phyloP scores from a whole-genome alignment of 2,329 filamentous ascomycete genomes.

The Stagonosporopsis rhizophila region DNA sequence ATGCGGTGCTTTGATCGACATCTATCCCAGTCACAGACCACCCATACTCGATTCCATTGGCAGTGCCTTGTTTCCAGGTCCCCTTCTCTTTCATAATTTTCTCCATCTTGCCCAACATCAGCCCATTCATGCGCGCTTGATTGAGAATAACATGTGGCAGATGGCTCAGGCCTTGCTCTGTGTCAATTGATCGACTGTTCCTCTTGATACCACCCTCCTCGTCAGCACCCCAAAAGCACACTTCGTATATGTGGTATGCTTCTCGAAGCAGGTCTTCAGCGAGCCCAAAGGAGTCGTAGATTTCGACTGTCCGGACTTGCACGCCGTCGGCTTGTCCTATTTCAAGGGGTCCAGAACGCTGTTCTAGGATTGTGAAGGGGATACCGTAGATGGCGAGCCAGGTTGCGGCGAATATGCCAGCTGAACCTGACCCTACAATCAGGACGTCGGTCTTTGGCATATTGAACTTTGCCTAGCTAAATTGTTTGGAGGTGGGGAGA shows the following conservation, averaged over 20 bases:
- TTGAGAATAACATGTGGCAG: slow-evolving; percentile 74
- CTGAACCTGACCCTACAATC: slow-evolving; percentile 68
- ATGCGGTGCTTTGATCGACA: slow-evolving; percentile 55
- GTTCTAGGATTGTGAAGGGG: slow-evolving; percentile 65
- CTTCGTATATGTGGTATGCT: slow-evolving; percentile 71
- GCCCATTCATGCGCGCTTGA: slow-evolving; percentile 71
- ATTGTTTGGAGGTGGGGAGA: not conserved
- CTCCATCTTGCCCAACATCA: slow-evolving; percentile 63
- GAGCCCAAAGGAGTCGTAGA: slow-evolving; percentile 75
- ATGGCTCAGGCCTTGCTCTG: slow-evolving; percentile 65
- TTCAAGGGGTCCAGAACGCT: slow-evolving; percentile 60
- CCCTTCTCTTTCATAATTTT: slow-evolving; percentile 36
- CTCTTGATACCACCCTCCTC: slow-evolving; percentile 51
- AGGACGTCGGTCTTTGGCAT: slow-evolving; percentile 59
- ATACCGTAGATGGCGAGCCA: slow-evolving; percentile 68
- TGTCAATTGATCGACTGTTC: slow-evolving; percentile 59
- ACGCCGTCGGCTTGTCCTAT: slow-evolving; percentile 70
- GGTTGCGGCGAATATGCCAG: slow-evolving; percentile 66
- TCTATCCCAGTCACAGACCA: slow-evolving; percentile 59
- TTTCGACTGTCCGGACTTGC: slow-evolving; percentile 72
- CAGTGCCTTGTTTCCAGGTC: slow-evolving; percentile 31
- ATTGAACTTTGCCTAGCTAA: slow-evolving; percentile 7
- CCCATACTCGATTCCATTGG: slow-evolving; percentile 62
- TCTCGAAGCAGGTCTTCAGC: slow-evolving; percentile 69
- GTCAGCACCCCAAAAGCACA: slow-evolving; percentile 57